phyloP scores from a whole-genome alignment of 192 early-diverging fungal genomes.

The Gigaspora rosea region DNA sequence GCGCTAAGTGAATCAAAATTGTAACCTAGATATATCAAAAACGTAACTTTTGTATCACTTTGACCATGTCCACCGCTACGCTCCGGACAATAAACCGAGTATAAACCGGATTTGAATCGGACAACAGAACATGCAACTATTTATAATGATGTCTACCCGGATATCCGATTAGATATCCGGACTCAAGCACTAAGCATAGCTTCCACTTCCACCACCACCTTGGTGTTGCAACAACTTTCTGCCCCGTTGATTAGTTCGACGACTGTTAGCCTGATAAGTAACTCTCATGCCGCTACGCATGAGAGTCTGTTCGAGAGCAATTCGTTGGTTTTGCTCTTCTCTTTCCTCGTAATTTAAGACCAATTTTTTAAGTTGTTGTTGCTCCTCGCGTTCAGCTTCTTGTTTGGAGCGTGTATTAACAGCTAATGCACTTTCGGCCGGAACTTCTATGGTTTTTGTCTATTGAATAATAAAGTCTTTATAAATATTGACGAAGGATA shows the following conservation, averaged over 20 bases:
- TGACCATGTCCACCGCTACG: no score
- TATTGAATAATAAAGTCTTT: conserved; percentile 16
- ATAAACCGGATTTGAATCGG: no score
- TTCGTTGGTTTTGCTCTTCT: conserved; percentile 58
- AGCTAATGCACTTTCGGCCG: conserved; percentile 80
- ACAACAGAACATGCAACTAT: no score
- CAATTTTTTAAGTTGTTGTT: conserved; percentile 85
- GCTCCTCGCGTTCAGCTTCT: conserved; percentile 86
- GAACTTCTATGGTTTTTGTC: conserved; percentile 75
- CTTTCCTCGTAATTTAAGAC: conserved; percentile 90
- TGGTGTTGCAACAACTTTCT: conserved; percentile 7
- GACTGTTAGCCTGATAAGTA: conserved; percentile 19
- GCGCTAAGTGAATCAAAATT: no score
- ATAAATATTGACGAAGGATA: no score
- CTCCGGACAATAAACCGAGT: no score
- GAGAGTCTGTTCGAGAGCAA: conserved; percentile 31
- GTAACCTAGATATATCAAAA: no score
- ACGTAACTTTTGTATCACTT: no score
- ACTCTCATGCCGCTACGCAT: conserved; percentile 24
- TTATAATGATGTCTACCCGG: no score
- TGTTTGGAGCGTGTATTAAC: conserved; percentile 80
- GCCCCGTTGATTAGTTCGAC: conserved; percentile 25
- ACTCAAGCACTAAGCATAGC: background rate
- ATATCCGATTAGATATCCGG: no score
- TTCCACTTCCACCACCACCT: conserved; percentile 10